Evolutionary conservation across 345 rosid genomes (phyloP).

Genomic region (Dimocarpus longan): DNA sequence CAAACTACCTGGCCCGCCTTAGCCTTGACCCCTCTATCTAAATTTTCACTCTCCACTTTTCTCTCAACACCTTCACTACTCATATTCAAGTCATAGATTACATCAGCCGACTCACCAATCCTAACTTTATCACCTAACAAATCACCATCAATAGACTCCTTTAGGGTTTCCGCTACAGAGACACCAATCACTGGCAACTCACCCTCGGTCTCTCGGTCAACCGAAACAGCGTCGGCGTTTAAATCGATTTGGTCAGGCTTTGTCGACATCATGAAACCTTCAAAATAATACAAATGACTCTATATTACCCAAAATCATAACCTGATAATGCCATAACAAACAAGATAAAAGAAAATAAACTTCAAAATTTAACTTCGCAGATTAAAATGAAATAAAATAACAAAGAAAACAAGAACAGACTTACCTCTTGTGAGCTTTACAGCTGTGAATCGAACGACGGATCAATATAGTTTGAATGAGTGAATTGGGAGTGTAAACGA

Average conservation of each 20-base stretch:
- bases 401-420: not conserved
- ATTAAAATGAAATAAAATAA: not conserved
- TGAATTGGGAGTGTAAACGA: not conserved
- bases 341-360: not conserved
- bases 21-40: constrained; percentile 16
- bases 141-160: constrained; percentile 1
- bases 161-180: constrained; percentile 30
- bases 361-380: not conserved
- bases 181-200: not conserved
- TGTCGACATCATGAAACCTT: constrained; percentile 39
- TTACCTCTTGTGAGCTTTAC: not conserved
- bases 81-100: constrained; percentile 12
- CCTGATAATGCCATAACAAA: not conserved
- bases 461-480: not conserved
- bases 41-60: constrained; percentile 16
- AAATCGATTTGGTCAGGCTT: constrained; percentile 40
- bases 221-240: constrained; percentile 35
- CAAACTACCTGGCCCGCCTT: not conserved
- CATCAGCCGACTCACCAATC: constrained; percentile 10
- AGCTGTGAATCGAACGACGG: not conserved
- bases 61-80: constrained; percentile 1
- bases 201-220: constrained; percentile 30
- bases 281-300: not conserved
- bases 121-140: constrained; percentile 10
- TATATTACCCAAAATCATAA: not conserved